A percentile compares a stretch with the other conserved stretches of the same genome.
Conservation (phyloP, 2,329 filamentous ascomycete genomes). For the Aspergillus jensenii region DNA sequence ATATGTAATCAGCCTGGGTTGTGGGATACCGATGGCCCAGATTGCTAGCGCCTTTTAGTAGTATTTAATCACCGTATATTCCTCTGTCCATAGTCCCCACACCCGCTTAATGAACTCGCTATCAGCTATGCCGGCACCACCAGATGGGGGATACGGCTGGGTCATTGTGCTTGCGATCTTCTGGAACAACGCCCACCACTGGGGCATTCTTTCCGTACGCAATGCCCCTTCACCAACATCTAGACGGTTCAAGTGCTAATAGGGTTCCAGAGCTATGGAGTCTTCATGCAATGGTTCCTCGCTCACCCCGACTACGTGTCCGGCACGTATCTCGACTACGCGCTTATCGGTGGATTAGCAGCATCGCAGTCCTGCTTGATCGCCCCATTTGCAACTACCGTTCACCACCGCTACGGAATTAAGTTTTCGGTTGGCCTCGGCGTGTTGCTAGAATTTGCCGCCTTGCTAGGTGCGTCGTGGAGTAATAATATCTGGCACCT, state of each 20-base stretch:
- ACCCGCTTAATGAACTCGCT: too few relatives aligned
- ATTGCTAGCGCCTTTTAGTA: too few relatives aligned
- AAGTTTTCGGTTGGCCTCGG: not conserved
- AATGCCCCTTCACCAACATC: too few relatives aligned
- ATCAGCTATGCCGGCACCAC: too few relatives aligned
- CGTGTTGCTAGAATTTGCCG: not conserved
- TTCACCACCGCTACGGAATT: not conserved
- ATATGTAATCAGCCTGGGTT: too few relatives aligned
- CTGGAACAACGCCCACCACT: too few relatives aligned
- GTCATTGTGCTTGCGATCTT: too few relatives aligned
- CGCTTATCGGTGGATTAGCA: not conserved
- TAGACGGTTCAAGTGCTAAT: not conserved
- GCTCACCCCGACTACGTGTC: not conserved
- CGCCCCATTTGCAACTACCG: not conserved
- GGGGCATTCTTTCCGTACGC: too few relatives aligned
- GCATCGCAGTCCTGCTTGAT: not conserved
- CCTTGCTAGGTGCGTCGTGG: not conserved
- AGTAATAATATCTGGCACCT: not conserved
- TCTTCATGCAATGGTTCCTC: not conserved
- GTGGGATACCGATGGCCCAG: too few relatives aligned
- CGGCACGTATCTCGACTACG: not conserved
- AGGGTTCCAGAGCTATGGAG: not conserved
- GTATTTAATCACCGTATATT: too few relatives aligned
- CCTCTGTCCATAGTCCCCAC: too few relatives aligned
- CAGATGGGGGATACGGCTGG: too few relatives aligned